A percentile compares a stretch with the other conserved stretches of the same genome.
phyloP scores from a whole-genome alignment of 305 asterid species.

The Fraxinus velutina region DNA sequence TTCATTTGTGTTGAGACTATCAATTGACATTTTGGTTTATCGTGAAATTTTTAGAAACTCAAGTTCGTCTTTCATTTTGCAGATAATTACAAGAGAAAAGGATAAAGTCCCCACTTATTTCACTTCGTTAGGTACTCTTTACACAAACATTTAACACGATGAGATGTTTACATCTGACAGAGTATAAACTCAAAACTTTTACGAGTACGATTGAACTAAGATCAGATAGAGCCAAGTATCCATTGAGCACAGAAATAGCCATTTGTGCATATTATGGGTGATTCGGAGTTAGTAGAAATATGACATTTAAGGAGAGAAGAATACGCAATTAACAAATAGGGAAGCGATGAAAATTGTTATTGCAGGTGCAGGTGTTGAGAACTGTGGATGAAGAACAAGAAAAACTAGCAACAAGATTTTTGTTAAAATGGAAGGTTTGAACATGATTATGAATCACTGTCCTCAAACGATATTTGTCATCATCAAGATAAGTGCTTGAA shows the following conservation, averaged over 20 bases:
- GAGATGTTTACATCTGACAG: no score
- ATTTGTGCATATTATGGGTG: neutral
- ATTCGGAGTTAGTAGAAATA: neutral
- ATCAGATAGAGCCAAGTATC: no score
- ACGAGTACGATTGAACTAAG: neutral
- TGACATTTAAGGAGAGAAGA: neutral
- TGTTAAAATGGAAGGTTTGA: no score
- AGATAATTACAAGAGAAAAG: neutral
- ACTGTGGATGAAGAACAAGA: no score
- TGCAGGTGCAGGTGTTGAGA: neutral
- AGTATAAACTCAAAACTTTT: neutral
- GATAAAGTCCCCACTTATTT: neutral
- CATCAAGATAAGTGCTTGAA: no score
- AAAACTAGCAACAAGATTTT: no score
- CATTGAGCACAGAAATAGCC: no score
- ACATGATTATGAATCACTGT: no score
- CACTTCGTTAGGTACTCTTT: neutral
- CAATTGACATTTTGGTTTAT: neutral
- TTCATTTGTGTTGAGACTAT: neutral
- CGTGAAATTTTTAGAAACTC: neutral
- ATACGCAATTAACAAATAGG: neutral
- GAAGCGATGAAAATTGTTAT: neutral
- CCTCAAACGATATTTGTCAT: no score
- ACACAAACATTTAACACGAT: neutral
- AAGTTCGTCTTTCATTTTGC: neutral